Percentiles rank a stretch among this genome's conserved stretches.
These are phyloP conservation scores for Laetiporus sulphureus DNA, from an alignment of 1,284 basidiomycete genomes.

Conservation along the genomic window DNA sequence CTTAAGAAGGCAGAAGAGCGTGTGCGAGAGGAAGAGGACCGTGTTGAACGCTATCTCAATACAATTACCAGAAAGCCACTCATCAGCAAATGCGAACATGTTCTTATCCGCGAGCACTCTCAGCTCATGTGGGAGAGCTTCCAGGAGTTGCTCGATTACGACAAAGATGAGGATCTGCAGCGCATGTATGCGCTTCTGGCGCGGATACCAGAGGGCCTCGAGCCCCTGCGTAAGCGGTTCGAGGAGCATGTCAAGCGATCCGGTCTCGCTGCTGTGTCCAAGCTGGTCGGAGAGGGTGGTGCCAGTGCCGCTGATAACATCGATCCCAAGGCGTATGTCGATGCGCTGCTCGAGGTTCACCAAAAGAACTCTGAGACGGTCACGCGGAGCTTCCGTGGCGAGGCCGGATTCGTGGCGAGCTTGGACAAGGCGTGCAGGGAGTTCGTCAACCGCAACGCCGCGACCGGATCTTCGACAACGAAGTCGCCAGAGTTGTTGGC, in stretches of 20 bases:
- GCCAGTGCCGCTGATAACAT: conserved; percentile 59
- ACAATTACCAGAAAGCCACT: conserved; percentile 83
- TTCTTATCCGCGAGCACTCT: conserved; percentile 86
- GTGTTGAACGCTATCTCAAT: conserved; percentile 93
- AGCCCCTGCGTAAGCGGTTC: conserved; percentile 89
- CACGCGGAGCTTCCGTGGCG: conserved; percentile 85
- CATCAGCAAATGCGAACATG: conserved; percentile 87
- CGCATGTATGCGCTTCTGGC: conserved; percentile 93
- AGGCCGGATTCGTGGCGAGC: conserved; percentile 92
- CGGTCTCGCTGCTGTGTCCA: conserved; percentile 81
- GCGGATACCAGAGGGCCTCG: conserved; percentile 86
- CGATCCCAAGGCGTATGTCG: conserved; percentile 91
- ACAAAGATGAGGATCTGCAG: conserved; percentile 90
- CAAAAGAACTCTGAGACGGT: conserved; percentile 91
- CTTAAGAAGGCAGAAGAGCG: conserved; percentile 94
- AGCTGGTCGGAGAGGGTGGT: conserved; percentile 68
- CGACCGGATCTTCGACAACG: conserved; percentile 76
- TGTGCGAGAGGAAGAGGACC: conserved; percentile 90
- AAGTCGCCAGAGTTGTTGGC: conserved; percentile 94
- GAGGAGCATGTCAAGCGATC: conserved; percentile 92
- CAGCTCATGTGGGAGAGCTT: conserved; percentile 94
- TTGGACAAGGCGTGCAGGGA: conserved; percentile 96
- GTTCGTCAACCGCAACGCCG: conserved; percentile 94
- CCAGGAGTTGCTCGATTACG: conserved; percentile 86
- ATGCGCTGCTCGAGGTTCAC: conserved; percentile 88